Conservation (phyloP, 805 yeast genomes). For the Candida xiaguanensis region DNA sequence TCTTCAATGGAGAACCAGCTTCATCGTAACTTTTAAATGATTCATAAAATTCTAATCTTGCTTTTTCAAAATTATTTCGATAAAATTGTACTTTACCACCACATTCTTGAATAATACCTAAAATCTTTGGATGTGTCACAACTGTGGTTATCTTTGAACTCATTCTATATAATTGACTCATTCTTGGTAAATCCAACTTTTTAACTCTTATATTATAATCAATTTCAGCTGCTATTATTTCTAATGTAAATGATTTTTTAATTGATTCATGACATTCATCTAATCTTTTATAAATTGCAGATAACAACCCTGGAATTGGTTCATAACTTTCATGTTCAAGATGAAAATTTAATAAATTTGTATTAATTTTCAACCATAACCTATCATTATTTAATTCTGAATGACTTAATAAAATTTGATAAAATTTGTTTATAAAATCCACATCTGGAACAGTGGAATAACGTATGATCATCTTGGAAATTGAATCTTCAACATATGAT, state of each 20-base stretch:
- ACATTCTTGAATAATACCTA: slow-evolving; percentile 74
- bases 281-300: slow-evolving; percentile 34
- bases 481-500: slow-evolving; percentile 38
- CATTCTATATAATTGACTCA: slow-evolving; percentile 48
- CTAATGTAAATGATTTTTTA: slow-evolving; percentile 49
- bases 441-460: slow-evolving; percentile 26
- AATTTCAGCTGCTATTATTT: slow-evolving; percentile 65
- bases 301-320: slow-evolving; percentile 30
- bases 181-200: slow-evolving; percentile 27
- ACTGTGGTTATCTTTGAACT: slow-evolving; percentile 47
- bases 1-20: slow-evolving; percentile 45
- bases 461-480: slow-evolving; percentile 31
- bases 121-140: slow-evolving; percentile 70
- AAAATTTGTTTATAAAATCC: slow-evolving; percentile 26
- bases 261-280: slow-evolving; percentile 41
- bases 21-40: slow-evolving; percentile 44
- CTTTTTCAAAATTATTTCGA: slow-evolving; percentile 54
- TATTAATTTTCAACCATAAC: slow-evolving; percentile 45
- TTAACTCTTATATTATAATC: slow-evolving; percentile 43
- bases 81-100: slow-evolving; percentile 68
- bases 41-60: slow-evolving; percentile 59
- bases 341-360: slow-evolving; percentile 37
- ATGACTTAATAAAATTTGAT: slow-evolving; percentile 23
- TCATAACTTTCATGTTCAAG: slow-evolving; percentile 9
- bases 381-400: slow-evolving; percentile 29